Percentiles rank a stretch among this genome's conserved stretches.
Evolutionary conservation across 768 basidiomycete genomes (phyloP).

Genomic region (Dendrothele bispora): DNA sequence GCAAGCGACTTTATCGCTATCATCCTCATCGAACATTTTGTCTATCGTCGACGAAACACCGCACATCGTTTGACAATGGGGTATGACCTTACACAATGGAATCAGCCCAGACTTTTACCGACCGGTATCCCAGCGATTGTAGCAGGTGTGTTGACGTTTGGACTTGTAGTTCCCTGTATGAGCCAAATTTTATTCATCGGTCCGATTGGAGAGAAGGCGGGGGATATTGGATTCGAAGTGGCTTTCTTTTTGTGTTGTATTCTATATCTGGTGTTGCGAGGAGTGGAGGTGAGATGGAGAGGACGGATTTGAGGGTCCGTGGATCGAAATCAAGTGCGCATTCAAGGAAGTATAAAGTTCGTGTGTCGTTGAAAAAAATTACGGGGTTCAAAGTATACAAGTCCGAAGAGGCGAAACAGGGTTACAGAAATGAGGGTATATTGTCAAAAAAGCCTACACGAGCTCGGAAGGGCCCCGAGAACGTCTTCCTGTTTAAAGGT

Average conservation of each 20-base stretch:
- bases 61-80: too few relatives aligned
- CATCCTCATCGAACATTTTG: conserved; percentile 65
- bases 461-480: too few relatives aligned
- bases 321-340: too few relatives aligned
- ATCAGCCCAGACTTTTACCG: conserved; percentile 55
- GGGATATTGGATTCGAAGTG: conserved; percentile 83
- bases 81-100: conserved; percentile 62
- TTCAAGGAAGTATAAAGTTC: too few relatives aligned
- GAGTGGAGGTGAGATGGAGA: conserved; percentile 37
- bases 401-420: too few relatives aligned
- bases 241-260: conserved; percentile 56
- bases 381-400: too few relatives aligned
- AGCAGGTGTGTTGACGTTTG: conserved; percentile 53
- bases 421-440: too few relatives aligned
- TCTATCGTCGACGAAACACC: conserved; percentile 54
- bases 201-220: conserved; percentile 65
- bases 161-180: conserved; percentile 67
- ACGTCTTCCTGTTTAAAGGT: too few relatives aligned
- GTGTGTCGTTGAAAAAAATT: too few relatives aligned
- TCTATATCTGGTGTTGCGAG: conserved; percentile 59
- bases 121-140: conserved; percentile 65
- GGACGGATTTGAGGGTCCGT: conserved; percentile 3
- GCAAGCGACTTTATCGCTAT: conserved; percentile 60
- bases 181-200: conserved; percentile 77
- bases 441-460: too few relatives aligned